Evolutionary conservation across 345 rosid species (phyloP), one percentile per base, ranked within the genome.

Genomic region (Rhodamnia rubescens): DNA sequence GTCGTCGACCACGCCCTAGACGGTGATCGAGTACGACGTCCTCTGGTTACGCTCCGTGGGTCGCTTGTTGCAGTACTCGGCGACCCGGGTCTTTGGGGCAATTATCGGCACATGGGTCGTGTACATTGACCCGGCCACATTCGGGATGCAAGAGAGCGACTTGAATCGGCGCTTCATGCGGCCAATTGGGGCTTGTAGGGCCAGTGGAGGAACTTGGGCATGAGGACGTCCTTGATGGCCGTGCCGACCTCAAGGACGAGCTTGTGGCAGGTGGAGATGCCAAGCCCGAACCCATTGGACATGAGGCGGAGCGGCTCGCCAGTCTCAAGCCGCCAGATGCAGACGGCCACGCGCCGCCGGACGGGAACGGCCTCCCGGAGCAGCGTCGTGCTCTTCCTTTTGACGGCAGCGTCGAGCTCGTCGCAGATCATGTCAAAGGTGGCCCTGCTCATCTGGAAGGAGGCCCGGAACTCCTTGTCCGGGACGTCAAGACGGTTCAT

Each of bases 251-350:
- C 98, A n/a, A 93, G 89, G 44, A 95, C 95, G 24, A 95, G 93
- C 87, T 95, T 95, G 84, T 95, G 98, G 86, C 98, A 95, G 26
- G 98, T 95, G 15, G 98, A 95, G 75, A 95, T 94, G 27, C 98
- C 98, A n/a, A 95, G 86, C 4, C 98, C 97, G 85, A 95, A 94
- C 26, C 93, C 90, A 84, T 91, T 94, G 22, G 98, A 95, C 53
- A 95, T 96, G 54, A 93, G 92, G 51, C 97, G 90, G 1, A 95
- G 92, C 9, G 98, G 96, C 87, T 95, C 97, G 3, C 98, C 97
- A 0, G 94, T 94, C 14, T 97, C 98, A 64, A 95, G 83, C 91
- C 96, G 87, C 97, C 97, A 95, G 55, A 95, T 91, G 88, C 98
- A 95, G 74, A 95, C 97, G 26, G 95, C 98, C 0, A 95, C 92